Base-by-base conservation (phyloP, 2,329 filamentous ascomycete genomes). In the Colletotrichum sansevieriae region DNA sequence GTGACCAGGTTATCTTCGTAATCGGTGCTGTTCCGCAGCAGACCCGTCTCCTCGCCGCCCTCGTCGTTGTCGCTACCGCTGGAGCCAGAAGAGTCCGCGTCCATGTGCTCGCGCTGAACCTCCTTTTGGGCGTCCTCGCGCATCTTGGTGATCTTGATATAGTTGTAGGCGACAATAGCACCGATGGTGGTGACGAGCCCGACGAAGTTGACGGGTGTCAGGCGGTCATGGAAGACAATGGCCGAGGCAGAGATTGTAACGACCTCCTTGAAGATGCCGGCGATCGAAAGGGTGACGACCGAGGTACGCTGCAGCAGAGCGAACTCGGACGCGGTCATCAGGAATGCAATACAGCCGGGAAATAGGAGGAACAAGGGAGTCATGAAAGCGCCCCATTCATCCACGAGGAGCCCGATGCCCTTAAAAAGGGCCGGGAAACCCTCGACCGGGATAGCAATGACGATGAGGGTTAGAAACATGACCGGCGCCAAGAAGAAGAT, bases 211-310 rank as follows among this genome's bases (percentile, higher is more conserved):
- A 99, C 89, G 0, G 91, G 84, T 0, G 95, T 98, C 52, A 99
- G 87, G 56, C 87, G 88, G 77, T 99, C 96, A 74, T 96, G 88
- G 83, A 98, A 99, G 4, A 97, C 90, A 33, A 97, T 79, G 9
- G 94, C 92, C 0, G 95, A 95, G 1, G 94, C 94, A 46, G 89
- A 91, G 75, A 99, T 98, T 13, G 96, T 99, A 63, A 99, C 91
- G 46, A 98, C 96, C 82, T 99, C 96, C 79, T 99, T 99, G 85
- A 99, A 98, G 71, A 99, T 98, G 70, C 96, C 96, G 71, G 95
- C 97, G 74, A 99, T 98, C 59, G 92, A 97, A 52, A 99, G 86
- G 0, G 96, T 98, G 59, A 99, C 96, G 61, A 99, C 96, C 1
- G 93, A 97, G 0, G 95, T 98, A 55, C 96, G 93, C 83, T 98